phyloP scores from a whole-genome alignment of 169 alveolate species.

The Ichthyophthirius multifiliis region DNA sequence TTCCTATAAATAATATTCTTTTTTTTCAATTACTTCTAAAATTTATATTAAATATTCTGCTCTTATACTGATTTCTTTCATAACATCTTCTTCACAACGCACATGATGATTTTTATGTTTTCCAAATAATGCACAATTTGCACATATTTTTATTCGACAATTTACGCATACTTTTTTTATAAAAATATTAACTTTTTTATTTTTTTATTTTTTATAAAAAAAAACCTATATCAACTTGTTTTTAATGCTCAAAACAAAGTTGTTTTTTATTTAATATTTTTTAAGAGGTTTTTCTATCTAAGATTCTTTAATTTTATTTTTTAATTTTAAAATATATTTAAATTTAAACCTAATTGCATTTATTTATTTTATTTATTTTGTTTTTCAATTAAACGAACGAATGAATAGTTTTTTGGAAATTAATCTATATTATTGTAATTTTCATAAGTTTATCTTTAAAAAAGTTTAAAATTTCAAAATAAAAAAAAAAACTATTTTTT shows the following conservation, averaged over 20 bases:
- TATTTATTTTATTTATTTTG: too few relatives aligned
- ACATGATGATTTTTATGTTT: constrained; percentile 45
- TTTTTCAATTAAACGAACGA: constrained; percentile 12
- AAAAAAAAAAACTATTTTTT: neutral
- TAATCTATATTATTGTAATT: constrained; percentile 1
- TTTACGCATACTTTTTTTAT: constrained; percentile 28
- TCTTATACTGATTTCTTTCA: constrained; percentile 34
- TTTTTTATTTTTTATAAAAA: too few relatives aligned
- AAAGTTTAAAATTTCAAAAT: neutral
- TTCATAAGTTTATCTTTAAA: neutral
- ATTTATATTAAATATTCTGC: constrained; percentile 24
- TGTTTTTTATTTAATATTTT: too few relatives aligned
- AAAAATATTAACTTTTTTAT: too few relatives aligned
- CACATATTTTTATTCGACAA: constrained; percentile 35
- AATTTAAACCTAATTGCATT: too few relatives aligned
- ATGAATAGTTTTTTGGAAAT: constrained; percentile 28
- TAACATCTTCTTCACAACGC: constrained; percentile 43
- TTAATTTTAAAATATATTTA: too few relatives aligned
- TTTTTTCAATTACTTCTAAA: neutral
- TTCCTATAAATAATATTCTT: neutral
- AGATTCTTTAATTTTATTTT: too few relatives aligned
- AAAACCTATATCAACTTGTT: constrained; percentile 32
- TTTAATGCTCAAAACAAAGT: constrained; percentile 24
- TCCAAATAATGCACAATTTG: constrained; percentile 51
- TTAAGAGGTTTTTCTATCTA: too few relatives aligned